Conservation (phyloP, 371 early-diverging fungal species). For the Haplosporangium sp. region DNA sequence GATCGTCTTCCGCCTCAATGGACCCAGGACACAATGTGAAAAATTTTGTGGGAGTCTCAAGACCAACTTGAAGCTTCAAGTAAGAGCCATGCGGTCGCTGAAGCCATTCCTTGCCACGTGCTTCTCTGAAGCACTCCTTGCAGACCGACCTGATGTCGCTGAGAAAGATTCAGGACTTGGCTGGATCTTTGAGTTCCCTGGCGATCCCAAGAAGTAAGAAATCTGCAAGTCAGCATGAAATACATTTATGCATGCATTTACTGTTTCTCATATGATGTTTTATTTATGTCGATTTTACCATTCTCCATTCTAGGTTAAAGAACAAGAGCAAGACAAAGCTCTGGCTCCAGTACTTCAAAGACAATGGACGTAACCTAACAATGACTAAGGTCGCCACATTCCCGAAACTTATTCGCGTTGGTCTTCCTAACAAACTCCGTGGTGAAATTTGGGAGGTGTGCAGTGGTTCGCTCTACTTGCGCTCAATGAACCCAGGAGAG, state of each 20-base stretch:
- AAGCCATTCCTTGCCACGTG: slow-evolving; percentile 87
- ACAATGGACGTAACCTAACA: slow-evolving; percentile 92
- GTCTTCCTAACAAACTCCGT: slow-evolving; percentile 90
- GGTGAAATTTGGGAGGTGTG: slow-evolving; percentile 98
- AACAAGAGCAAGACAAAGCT: slow-evolving; percentile 82
- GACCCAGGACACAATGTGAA: slow-evolving; percentile 62
- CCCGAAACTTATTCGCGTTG: slow-evolving; percentile 91
- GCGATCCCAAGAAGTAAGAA: slow-evolving; percentile 72
- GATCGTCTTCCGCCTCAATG: slow-evolving; percentile 62
- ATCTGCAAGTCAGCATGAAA: background rate
- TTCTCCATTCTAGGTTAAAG: slow-evolving; percentile 57
- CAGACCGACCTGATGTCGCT: slow-evolving; percentile 64
- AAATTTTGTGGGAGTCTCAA: slow-evolving; percentile 65
- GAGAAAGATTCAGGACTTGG: slow-evolving; percentile 79
- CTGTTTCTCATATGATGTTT: background rate
- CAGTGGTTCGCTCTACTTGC: slow-evolving; percentile 88
- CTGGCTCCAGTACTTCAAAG: slow-evolving; percentile 59
- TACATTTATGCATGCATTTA: background rate
- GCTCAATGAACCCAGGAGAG: slow-evolving; percentile 87
- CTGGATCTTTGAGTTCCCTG: slow-evolving; percentile 85
- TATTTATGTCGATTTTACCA: background rate
- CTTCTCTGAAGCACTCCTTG: slow-evolving; percentile 77
- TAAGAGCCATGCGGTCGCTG: slow-evolving; percentile 80
- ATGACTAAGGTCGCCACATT: slow-evolving; percentile 84
- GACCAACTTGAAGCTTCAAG: slow-evolving; percentile 65